Evolutionary conservation across 2,329 filamentous ascomycete species (phyloP).

Genomic region (Trichoderma brevicompactum): DNA sequence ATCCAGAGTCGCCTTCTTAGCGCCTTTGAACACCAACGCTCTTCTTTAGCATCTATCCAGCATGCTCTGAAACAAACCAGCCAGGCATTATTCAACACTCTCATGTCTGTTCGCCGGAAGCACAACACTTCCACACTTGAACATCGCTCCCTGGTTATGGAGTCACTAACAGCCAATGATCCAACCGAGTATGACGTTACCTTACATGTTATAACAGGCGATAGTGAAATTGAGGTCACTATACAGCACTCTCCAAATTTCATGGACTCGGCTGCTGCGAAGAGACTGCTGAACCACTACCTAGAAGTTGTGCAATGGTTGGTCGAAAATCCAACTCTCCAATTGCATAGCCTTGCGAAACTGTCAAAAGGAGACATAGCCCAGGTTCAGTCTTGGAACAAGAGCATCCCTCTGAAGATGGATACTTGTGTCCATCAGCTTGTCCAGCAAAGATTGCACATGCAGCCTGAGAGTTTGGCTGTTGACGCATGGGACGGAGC

Average conservation of each 20-base stretch:
- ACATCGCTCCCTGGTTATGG: too few relatives aligned
- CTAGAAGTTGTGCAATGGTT: too few relatives aligned
- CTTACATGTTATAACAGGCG: not conserved
- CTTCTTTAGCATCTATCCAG: constrained; percentile 16
- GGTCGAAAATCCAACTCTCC: too few relatives aligned
- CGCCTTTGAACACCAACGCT: constrained; percentile 9
- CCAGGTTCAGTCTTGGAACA: constrained; percentile 39
- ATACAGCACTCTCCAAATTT: too few relatives aligned
- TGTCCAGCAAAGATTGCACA: constrained; percentile 37
- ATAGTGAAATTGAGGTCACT: too few relatives aligned
- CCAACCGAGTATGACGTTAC: constrained; percentile 19
- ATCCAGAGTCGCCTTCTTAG: not conserved
- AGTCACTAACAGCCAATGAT: not conserved
- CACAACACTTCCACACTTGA: too few relatives aligned
- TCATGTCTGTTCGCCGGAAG: not conserved
- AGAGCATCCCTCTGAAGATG: constrained; percentile 26
- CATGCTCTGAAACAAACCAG: not conserved
- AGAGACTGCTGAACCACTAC: too few relatives aligned
- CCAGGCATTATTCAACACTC: constrained; percentile 8
- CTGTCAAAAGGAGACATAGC: not conserved
- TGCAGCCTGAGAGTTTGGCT: not conserved
- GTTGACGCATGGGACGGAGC: not conserved
- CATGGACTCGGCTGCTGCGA: too few relatives aligned
- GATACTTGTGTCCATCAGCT: constrained; percentile 47
- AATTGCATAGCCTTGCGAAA: too few relatives aligned